These are phyloP conservation scores for Coriaria nepalensis DNA, from an alignment of 306 rosid genomes.

Conservation along the genomic window DNA sequence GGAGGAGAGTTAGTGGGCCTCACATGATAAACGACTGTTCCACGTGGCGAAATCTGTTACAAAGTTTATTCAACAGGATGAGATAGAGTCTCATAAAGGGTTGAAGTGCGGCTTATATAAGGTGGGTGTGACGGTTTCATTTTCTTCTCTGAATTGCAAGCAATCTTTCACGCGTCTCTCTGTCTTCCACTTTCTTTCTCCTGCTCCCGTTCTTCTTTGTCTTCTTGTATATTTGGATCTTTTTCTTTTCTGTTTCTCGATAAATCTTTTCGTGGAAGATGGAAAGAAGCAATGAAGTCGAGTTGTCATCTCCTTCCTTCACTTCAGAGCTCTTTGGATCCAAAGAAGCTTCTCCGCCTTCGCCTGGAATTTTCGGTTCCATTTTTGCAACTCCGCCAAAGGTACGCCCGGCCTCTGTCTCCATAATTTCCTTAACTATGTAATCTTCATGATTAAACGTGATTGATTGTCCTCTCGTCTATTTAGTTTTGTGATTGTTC, in stretches of 20 bases:
- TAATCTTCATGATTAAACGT: too few relatives aligned
- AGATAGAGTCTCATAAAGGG: too few relatives aligned
- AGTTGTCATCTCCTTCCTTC: slow-evolving; percentile 42
- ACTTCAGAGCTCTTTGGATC: slow-evolving; percentile 66
- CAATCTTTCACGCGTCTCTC: slow-evolving; percentile 1
- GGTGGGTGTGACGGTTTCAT: not conserved
- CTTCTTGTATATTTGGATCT: not conserved
- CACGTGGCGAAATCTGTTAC: slow-evolving; percentile 2
- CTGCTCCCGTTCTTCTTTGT: not conserved
- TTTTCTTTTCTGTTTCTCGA: not conserved
- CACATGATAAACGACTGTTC: not conserved
- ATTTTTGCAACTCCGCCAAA: slow-evolving; percentile 43
- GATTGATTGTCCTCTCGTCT: not conserved
- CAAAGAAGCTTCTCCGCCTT: slow-evolving; percentile 30
- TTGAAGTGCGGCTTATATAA: slow-evolving; percentile 1
- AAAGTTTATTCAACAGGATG: not conserved
- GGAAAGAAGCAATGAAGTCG: slow-evolving; percentile 24
- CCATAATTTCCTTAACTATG: not conserved
- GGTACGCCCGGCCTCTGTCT: slow-evolving; percentile 19
- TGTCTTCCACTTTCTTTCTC: not conserved
- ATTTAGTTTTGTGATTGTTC: slow-evolving; percentile 6
- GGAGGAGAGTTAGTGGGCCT: not conserved
- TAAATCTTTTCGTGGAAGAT: not conserved
- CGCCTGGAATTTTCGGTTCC: slow-evolving; percentile 46
- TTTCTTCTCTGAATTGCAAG: not conserved